Percentiles rank a stretch among this genome's conserved stretches.
Conservation (phyloP, 2,329 filamentous ascomycete species). For the Neofusicoccum sp. region DNA sequence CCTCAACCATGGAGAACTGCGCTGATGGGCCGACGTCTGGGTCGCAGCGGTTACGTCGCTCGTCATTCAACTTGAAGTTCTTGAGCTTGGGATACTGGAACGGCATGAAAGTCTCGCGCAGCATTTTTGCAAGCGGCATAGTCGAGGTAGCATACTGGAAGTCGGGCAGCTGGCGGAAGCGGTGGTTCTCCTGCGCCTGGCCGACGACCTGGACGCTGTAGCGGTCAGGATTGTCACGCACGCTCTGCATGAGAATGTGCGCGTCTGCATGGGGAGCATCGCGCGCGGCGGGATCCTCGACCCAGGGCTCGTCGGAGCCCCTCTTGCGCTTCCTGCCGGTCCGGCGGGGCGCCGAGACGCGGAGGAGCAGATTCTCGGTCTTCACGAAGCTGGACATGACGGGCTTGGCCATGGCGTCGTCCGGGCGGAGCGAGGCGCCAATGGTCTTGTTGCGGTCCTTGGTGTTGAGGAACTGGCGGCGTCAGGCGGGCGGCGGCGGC, state of each 20-base stretch:
- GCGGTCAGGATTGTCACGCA: slow-evolving; percentile 67
- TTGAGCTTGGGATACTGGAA: slow-evolving; percentile 63
- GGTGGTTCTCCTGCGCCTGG: slow-evolving; percentile 73
- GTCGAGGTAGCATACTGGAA: slow-evolving; percentile 75
- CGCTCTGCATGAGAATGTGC: slow-evolving; percentile 55
- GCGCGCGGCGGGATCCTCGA: slow-evolving; percentile 14
- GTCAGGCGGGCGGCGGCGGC: neutral
- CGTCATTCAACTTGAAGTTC: slow-evolving; percentile 55
- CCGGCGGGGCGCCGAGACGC: slow-evolving; percentile 79
- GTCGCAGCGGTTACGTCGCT: slow-evolving; percentile 55
- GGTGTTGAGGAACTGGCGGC: slow-evolving; percentile 17
- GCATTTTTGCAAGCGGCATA: slow-evolving; percentile 67
- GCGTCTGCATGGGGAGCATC: slow-evolving; percentile 20
- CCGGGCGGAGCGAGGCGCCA: slow-evolving; percentile 73
- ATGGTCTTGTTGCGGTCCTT: slow-evolving; percentile 41
- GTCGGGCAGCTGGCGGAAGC: slow-evolving; percentile 82
- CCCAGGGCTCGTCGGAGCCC: slow-evolving; percentile 67
- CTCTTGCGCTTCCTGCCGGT: slow-evolving; percentile 84
- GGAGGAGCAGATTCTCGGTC: slow-evolving; percentile 81
- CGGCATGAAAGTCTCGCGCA: slow-evolving; percentile 69
- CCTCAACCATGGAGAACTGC: slow-evolving; percentile 68
- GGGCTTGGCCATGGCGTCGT: slow-evolving; percentile 76
- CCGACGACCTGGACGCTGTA: slow-evolving; percentile 72
- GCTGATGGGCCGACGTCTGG: slow-evolving; percentile 76
- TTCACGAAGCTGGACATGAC: slow-evolving; percentile 72